phyloP scores from a whole-genome alignment of 441 rosid species.

The Cnidoscolus chayamansa region DNA sequence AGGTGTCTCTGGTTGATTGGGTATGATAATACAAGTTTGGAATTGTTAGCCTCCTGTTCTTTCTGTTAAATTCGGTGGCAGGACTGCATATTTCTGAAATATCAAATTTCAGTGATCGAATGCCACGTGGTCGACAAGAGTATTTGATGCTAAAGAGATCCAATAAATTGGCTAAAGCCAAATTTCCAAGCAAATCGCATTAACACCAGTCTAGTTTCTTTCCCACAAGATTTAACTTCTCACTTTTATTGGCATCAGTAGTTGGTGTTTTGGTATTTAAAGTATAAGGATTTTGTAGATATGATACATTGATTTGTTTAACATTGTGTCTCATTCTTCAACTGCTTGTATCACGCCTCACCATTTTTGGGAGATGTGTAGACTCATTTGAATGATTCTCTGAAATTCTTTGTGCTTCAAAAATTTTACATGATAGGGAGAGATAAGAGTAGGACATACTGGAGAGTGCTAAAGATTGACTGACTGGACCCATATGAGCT shows the following conservation, averaged over 20 bases:
- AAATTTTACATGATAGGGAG: slow-evolving; percentile 90
- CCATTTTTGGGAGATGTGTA: slow-evolving; percentile 17
- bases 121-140: background rate
- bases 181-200: background rate
- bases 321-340: slow-evolving; percentile 1
- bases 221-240: too few relatives aligned
- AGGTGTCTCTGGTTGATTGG: background rate
- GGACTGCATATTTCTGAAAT: background rate
- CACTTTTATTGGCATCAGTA: background rate
- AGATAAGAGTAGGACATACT: slow-evolving; percentile 66
- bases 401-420: slow-evolving; percentile 36
- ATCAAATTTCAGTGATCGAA: background rate
- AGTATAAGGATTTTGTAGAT: background rate
- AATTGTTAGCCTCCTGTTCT: background rate
- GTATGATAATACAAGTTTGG: background rate
- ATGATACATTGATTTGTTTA: background rate
- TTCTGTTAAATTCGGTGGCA: background rate
- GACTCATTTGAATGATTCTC: slow-evolving; percentile 23
- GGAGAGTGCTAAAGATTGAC: slow-evolving; percentile 91
- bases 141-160: background rate
- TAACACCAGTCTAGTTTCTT: background rate
- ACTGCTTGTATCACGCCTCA: background rate
- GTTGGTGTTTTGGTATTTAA: background rate
- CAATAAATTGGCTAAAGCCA: background rate
- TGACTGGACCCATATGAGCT: slow-evolving; percentile 67